Evolutionary conservation across 1,139 yeast genomes (phyloP).

Genomic region (Debaryomyces udenii): DNA sequence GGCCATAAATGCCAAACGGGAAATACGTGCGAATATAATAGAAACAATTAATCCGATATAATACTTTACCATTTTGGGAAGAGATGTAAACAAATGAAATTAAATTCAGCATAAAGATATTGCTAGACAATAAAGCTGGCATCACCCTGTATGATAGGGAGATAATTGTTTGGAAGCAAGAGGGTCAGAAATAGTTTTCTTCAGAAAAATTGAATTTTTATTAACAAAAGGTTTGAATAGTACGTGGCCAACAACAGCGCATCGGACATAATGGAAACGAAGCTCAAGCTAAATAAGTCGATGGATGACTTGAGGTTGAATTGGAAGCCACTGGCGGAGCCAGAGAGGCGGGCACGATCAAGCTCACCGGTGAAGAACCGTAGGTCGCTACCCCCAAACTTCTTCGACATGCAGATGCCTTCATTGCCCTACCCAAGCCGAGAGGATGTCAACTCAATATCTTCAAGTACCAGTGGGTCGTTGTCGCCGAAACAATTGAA

Average conservation of each 20-base stretch:
- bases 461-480: constrained; percentile 16
- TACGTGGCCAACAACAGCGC: too few species aligned
- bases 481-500: constrained; percentile 31
- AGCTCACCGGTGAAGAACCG: constrained; percentile 34
- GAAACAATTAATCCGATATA: too few species aligned
- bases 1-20: too few species aligned
- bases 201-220: too few species aligned
- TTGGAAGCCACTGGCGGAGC: constrained; percentile 2
- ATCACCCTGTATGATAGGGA: too few species aligned
- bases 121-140: too few species aligned
- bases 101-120: background rate
- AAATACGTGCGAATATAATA: too few species aligned
- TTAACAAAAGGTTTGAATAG: too few species aligned
- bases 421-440: constrained; percentile 24
- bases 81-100: background rate
- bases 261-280: background rate
- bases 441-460: constrained; percentile 26
- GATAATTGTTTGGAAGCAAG: too few species aligned
- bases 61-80: background rate
- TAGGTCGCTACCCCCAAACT: constrained; percentile 28
- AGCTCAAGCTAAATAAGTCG: constrained; percentile 14
- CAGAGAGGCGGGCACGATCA: constrained; percentile 33
- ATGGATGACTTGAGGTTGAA: constrained; percentile 25
- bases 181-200: too few species aligned
- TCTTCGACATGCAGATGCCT: constrained; percentile 28